Conservation (phyloP, 2,329 filamentous ascomycete species). For the Nemania sp. region DNA sequence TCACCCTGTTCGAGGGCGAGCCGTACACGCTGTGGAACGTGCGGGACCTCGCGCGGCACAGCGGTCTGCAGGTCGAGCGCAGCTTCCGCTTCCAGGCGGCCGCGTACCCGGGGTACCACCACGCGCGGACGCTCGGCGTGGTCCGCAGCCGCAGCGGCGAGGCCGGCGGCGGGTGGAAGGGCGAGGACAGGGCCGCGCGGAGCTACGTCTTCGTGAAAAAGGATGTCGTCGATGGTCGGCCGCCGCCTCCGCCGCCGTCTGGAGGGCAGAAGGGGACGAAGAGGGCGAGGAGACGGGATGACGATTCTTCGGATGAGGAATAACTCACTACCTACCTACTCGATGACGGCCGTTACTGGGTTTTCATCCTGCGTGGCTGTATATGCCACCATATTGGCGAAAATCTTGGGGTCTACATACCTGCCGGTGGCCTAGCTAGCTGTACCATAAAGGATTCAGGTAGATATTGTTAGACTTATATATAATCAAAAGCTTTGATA, state of each 20-base stretch:
- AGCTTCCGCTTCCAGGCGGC: conserved; percentile 71
- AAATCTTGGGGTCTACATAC: neutral
- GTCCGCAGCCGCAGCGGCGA: conserved; percentile 55
- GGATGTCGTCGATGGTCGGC: conserved; percentile 53
- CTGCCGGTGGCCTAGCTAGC: neutral
- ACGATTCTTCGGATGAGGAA: conserved; percentile 38
- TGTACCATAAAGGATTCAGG: neutral
- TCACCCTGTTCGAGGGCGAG: conserved; percentile 90
- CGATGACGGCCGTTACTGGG: no score
- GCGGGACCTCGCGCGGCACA: conserved; percentile 80
- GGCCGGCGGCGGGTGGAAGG: conserved; percentile 53
- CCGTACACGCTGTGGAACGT: conserved; percentile 98
- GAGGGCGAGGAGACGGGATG: conserved; percentile 36
- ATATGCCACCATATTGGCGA: neutral
- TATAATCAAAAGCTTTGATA: neutral
- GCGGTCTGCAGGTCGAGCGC: conserved; percentile 69
- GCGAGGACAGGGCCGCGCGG: conserved; percentile 57
- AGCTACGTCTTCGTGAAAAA: conserved; percentile 67
- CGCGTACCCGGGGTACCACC: conserved; percentile 74
- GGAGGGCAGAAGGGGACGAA: conserved; percentile 35
- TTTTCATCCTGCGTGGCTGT: neutral
- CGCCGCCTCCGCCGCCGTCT: neutral
- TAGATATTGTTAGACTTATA: neutral
- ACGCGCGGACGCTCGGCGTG: conserved; percentile 73
- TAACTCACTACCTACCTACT: conserved; percentile 16